phyloP scores from a whole-genome alignment of 257 asterid species.

The Gentiana dahurica region DNA sequence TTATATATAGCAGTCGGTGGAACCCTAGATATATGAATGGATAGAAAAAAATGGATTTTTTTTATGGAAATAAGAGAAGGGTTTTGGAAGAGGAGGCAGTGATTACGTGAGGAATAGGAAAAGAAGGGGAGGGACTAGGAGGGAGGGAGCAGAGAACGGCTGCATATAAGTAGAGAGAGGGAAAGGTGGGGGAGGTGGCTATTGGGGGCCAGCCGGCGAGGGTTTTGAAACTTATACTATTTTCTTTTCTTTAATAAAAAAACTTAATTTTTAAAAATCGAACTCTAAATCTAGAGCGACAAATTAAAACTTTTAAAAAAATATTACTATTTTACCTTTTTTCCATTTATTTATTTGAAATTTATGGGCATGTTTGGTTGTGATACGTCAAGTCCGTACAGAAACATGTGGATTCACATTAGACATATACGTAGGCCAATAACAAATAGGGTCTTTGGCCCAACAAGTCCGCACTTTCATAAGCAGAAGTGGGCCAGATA shows the following conservation, averaged over 20 bases:
- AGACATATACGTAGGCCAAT: too few relatives aligned
- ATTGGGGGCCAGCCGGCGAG: conserved; percentile 28
- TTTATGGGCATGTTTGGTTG: too few relatives aligned
- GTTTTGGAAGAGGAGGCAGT: not conserved
- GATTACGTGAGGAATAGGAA: not conserved
- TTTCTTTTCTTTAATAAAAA: not conserved
- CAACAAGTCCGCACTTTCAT: too few relatives aligned
- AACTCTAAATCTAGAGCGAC: too few relatives aligned
- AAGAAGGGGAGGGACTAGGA: not conserved
- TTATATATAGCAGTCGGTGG: not conserved
- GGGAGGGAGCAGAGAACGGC: conserved; percentile 32
- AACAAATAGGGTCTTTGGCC: too few relatives aligned
- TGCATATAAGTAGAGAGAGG: conserved; percentile 8
- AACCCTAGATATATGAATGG: conserved; percentile 12
- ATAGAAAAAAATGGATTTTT: conserved; percentile 4
- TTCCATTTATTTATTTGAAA: too few relatives aligned
- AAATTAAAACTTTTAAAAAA: too few relatives aligned
- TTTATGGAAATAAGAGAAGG: conserved; percentile 6
- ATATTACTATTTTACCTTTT: too few relatives aligned
- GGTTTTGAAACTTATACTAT: conserved; percentile 27
- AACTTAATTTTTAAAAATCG: too few relatives aligned
- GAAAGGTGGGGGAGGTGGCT: conserved; percentile 7
- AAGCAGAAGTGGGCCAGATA: too few relatives aligned
- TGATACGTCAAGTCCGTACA: too few relatives aligned
- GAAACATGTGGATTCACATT: too few relatives aligned